These are phyloP conservation scores for Metschnikowia noctiluminum DNA, from an alignment of 805 yeast genomes.

Conservation along the genomic window DNA sequence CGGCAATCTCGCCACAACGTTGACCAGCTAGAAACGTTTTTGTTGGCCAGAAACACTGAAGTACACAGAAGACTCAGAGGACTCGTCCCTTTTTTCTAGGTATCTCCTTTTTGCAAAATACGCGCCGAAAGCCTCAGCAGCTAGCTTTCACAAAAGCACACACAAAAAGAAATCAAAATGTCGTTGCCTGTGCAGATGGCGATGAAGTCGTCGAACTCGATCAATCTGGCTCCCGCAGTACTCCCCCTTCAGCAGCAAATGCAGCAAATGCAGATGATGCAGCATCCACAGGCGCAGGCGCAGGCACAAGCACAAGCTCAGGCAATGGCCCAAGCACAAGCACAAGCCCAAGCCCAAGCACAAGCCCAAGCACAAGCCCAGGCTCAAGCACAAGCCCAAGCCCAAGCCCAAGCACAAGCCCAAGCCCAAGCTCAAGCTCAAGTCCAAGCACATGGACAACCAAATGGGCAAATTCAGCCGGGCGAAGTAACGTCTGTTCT, in stretches of 20 bases:
- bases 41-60: too few species aligned
- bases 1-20: too few species aligned
- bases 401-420: conserved; percentile 13
- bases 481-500: conserved; percentile 16
- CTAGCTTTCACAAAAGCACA: neutral
- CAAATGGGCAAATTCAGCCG: conserved; percentile 4
- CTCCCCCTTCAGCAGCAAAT: conserved; percentile 16
- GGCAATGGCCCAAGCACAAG: conserved; percentile 12
- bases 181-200: conserved; percentile 22
- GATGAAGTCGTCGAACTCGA: conserved; percentile 15
- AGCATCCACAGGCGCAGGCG: conserved; percentile 15
- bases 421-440: conserved; percentile 15
- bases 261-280: conserved; percentile 10
- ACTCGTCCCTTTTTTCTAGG: too few species aligned
- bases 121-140: neutral
- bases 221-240: conserved; percentile 12
- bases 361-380: conserved; percentile 13
- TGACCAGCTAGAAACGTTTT: too few species aligned
- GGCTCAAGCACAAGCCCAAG: conserved; percentile 13
- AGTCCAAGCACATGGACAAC: conserved; percentile 12
- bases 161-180: conserved; percentile 5
- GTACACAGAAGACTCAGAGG: too few species aligned
- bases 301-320: conserved; percentile 13
- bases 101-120: too few species aligned
- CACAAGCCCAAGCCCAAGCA: conserved; percentile 7